phyloP scores from a whole-genome alignment of 768 basidiomycete species.

The Trametopsis cervina region DNA sequence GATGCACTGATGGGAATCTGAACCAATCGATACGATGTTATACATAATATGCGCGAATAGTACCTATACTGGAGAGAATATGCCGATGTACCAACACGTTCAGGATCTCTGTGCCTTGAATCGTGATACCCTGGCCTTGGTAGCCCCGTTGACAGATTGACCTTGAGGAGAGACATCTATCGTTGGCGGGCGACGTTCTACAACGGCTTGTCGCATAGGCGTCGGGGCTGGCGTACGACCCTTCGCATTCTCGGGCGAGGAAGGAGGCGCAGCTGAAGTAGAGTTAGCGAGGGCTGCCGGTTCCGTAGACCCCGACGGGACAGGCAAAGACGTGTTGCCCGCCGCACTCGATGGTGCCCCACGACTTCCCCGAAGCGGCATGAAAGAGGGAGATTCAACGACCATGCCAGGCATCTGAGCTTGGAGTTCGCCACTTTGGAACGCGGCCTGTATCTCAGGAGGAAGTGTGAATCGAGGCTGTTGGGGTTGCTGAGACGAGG shows the following conservation, averaged over 20 bases:
- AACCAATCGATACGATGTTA: background rate
- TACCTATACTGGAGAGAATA: background rate
- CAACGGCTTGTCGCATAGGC: background rate
- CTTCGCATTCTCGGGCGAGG: background rate
- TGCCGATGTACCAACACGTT: background rate
- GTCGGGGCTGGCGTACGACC: background rate
- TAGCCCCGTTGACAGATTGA: background rate
- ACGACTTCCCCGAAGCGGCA: background rate
- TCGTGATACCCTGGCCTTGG: constrained; percentile 7
- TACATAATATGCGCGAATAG: background rate
- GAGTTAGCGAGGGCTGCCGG: background rate
- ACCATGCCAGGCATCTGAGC: constrained; percentile 20
- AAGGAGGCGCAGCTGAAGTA: background rate
- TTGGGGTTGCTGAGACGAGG: constrained; percentile 2
- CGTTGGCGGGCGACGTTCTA: background rate
- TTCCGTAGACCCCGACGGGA: background rate
- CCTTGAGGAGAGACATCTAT: background rate
- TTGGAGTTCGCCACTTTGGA: background rate
- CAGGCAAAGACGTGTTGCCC: background rate
- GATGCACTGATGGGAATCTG: background rate
- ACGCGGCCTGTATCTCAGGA: background rate
- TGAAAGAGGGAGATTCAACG: constrained; percentile 13
- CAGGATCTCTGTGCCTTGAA: constrained; percentile 11
- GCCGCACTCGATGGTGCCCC: background rate
- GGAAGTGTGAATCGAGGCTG: background rate